Evolutionary conservation across 768 basidiomycete genomes (phyloP), one percentile per base, ranked within the genome.

Genomic region (Russula griseocarnosa): DNA sequence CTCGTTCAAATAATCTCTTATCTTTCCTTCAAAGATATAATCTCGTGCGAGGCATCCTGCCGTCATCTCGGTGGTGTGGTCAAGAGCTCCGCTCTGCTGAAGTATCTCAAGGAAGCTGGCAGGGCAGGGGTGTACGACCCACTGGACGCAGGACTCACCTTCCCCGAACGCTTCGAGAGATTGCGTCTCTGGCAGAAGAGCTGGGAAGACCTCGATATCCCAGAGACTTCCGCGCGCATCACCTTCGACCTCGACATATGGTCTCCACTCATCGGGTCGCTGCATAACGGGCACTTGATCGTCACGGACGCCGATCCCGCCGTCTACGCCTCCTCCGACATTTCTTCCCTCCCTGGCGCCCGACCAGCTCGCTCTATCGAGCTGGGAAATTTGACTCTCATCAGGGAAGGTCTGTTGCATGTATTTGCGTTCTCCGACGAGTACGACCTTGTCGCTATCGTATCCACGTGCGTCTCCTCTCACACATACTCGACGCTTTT

Each of bases 1-100:
- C 55, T 65, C 18, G 64, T 65, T 28, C 60, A 65, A 44, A 65
- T 65, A 36, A 56, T 65, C 47, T 65, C 64, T 28, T 65, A 65
- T 34, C 64, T 65, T 26, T 36, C 59, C 59, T 57, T 56, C 49
- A 61, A 54, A 20, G 64, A 65, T 34, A 65, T 65, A 16, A 47
- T 46, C 54, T 65, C 64, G 40, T 65, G 59, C 42, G 49, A 65
- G 59, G 38, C 47, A n/a, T 65, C 64, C 24, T 65, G 64, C 30
- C 58, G 59, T 24, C 64, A 61, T 61, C 59, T 65, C 49, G 44
- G 32, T 26, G 49, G 55, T 55, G 55, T 65, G 54, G 55, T 65
- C 64, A 65, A 52, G 64, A 44, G 49, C 58, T 65, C 64, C 64
- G 49, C 52, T 55, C 59, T 52, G 36, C 55, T 65, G 38, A 55